Conservation (phyloP, 768 basidiomycete species). For the Amanita exitialis region DNA sequence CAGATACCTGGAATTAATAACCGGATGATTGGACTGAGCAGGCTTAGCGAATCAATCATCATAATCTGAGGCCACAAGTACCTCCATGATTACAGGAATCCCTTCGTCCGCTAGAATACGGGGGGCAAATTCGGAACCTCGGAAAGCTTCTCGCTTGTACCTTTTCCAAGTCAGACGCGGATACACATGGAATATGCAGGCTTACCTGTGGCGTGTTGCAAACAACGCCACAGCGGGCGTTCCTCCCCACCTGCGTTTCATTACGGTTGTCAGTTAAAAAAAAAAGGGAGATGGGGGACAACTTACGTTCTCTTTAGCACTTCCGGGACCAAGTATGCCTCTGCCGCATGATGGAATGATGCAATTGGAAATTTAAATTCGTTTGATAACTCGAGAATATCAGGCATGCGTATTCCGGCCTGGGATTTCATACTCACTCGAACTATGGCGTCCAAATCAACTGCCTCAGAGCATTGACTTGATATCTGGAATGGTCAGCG, state of each 20-base stretch:
- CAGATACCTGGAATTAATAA: constrained; percentile 56
- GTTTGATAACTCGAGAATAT: constrained; percentile 47
- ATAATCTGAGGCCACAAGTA: constrained; percentile 12
- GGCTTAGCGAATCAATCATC: background rate
- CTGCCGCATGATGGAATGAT: constrained; percentile 82
- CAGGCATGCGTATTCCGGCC: background rate
- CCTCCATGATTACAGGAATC: constrained; percentile 74
- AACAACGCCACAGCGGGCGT: constrained; percentile 75
- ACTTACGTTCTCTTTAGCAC: constrained; percentile 65
- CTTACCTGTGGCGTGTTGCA: constrained; percentile 61
- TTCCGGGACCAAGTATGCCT: constrained; percentile 83
- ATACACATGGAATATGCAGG: background rate
- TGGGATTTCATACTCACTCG: constrained; percentile 26
- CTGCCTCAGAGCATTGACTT: constrained; percentile 62
- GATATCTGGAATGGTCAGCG: constrained; percentile 33
- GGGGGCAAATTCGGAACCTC: constrained; percentile 71
- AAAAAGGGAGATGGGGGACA: background rate
- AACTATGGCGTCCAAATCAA: constrained; percentile 62
- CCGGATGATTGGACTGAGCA: constrained; percentile 44
- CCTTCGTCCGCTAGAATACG: constrained; percentile 66
- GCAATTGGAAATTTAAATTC: constrained; percentile 83
- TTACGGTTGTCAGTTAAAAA: background rate
- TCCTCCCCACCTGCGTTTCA: constrained; percentile 27
- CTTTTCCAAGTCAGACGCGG: constrained; percentile 9
- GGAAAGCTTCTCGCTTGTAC: constrained; percentile 45